Evolutionary conservation across 2,329 filamentous ascomycete genomes (phyloP).

Genomic region (Setomelanomma holmii): DNA sequence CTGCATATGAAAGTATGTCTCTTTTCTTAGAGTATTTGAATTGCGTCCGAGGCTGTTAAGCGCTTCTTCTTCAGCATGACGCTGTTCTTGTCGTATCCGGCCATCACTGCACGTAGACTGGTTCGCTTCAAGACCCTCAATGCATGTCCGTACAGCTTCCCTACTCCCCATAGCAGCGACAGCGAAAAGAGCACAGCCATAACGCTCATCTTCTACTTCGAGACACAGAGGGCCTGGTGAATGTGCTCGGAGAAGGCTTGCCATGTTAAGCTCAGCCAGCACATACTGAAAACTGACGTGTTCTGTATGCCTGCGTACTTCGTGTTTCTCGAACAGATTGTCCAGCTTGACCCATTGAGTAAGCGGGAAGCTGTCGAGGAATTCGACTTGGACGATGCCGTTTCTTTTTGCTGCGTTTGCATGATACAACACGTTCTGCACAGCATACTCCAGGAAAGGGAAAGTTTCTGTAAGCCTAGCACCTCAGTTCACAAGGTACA

Average conservation of each 20-base stretch:
- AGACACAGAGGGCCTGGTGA: conserved; percentile 15
- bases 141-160: conserved; percentile 26
- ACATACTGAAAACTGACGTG: conserved; percentile 23
- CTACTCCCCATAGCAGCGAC: conserved; percentile 41
- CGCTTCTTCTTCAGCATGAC: background rate
- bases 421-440: conserved; percentile 51
- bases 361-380: conserved; percentile 32
- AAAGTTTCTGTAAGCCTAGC: conserved; percentile 34
- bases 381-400: conserved; percentile 24
- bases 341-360: conserved; percentile 37
- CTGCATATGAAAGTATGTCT: conserved; percentile 12
- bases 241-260: conserved; percentile 39
- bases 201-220: conserved; percentile 37
- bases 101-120: conserved; percentile 5
- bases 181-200: conserved; percentile 46
- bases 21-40: conserved; percentile 12
- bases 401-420: conserved; percentile 46
- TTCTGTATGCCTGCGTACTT: conserved; percentile 21
- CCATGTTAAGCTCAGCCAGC: conserved; percentile 27
- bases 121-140: conserved; percentile 13
- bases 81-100: background rate
- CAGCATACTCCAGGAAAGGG: conserved; percentile 59
- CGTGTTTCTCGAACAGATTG: conserved; percentile 44
- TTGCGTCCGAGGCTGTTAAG: background rate
- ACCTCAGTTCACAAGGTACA: too few relatives aligned